phyloP scores from a whole-genome alignment of 129 eudicot genomes.

The Ambrosia artemisiifolia region DNA sequence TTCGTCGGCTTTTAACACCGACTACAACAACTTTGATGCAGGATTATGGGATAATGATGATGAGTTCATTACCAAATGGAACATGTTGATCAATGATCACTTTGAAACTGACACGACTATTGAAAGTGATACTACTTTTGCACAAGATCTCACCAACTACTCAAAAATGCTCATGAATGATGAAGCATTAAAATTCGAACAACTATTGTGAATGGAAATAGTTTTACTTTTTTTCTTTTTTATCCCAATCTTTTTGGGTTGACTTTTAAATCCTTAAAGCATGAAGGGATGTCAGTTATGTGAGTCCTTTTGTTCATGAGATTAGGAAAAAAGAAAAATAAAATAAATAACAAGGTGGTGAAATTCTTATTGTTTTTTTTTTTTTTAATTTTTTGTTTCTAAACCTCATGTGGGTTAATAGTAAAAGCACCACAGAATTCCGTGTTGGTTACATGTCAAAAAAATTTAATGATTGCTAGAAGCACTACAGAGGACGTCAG shows the following conservation, averaged over 20 bases:
- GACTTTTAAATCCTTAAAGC: constrained; percentile 7
- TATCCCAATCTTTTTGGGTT: constrained; percentile 10
- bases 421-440: neutral
- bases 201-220: constrained; percentile 33
- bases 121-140: constrained; percentile 16
- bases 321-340: neutral
- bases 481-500: neutral
- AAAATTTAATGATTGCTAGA: neutral
- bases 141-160: constrained; percentile 22
- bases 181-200: constrained; percentile 33
- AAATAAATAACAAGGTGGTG: constrained; percentile 14
- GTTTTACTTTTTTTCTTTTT: neutral
- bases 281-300: neutral
- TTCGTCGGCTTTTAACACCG: constrained; percentile 2
- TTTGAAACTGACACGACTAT: constrained; percentile 23
- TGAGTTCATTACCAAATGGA: constrained; percentile 39
- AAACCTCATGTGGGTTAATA: neutral
- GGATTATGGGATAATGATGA: constrained; percentile 38
- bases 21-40: constrained; percentile 23
- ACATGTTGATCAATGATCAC: constrained; percentile 39
- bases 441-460: neutral
- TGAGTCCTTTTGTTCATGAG: constrained; percentile 16
- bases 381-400: neutral
- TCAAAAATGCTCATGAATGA: constrained; percentile 40
- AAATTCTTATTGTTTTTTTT: neutral